phyloP scores from a whole-genome alignment of 129 eudicot species.

The Smallanthus sonchifolius region DNA sequence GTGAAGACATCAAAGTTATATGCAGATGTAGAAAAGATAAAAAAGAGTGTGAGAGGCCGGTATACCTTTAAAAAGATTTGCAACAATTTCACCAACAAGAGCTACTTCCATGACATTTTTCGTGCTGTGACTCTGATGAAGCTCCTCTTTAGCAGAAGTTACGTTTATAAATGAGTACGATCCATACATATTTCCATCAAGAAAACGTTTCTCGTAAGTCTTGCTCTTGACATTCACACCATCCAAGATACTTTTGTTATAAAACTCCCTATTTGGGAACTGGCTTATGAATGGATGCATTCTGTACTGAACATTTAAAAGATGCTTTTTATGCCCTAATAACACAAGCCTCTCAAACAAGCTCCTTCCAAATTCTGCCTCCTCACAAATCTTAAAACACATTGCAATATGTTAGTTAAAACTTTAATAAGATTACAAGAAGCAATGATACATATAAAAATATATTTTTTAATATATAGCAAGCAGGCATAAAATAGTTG shows the following conservation, averaged over 20 bases:
- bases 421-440: too few relatives aligned
- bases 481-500: neutral
- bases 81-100: conserved; percentile 46
- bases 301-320: conserved; percentile 69
- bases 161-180: conserved; percentile 68
- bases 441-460: too few relatives aligned
- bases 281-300: conserved; percentile 85
- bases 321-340: conserved; percentile 49
- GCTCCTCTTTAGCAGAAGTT: conserved; percentile 51
- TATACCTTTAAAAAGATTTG: conserved; percentile 53
- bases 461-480: neutral
- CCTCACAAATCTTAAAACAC: conserved; percentile 40
- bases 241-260: conserved; percentile 40
- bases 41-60: neutral
- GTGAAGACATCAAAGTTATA: neutral
- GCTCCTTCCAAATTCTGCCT: conserved; percentile 72
- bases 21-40: neutral
- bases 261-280: conserved; percentile 67
- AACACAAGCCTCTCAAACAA: conserved; percentile 67
- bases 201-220: conserved; percentile 34
- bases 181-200: conserved; percentile 47
- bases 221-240: conserved; percentile 44
- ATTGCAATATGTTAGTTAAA: too few relatives aligned
- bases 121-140: conserved; percentile 38
- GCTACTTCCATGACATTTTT: conserved; percentile 60